phyloP scores from a whole-genome alignment of 768 basidiomycete species.

The Leccinum pellstonianum region DNA sequence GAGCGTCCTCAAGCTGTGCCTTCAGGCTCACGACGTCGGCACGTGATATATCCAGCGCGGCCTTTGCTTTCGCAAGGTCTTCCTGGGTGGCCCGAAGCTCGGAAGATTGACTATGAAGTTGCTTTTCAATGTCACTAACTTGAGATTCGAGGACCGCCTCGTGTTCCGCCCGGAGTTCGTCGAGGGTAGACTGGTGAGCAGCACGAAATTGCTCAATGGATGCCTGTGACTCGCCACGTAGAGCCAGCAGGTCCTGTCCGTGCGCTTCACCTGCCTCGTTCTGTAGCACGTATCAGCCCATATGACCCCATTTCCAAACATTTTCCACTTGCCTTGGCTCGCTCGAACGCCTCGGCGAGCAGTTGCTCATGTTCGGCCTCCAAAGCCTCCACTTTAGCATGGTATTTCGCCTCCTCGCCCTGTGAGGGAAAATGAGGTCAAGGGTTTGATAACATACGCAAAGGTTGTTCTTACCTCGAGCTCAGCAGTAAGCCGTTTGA shows the following conservation, averaged over 20 bases:
- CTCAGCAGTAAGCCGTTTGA: constrained; percentile 55
- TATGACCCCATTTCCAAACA: neutral
- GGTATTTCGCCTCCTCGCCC: constrained; percentile 70
- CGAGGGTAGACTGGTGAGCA: constrained; percentile 59
- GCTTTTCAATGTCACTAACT: constrained; percentile 58
- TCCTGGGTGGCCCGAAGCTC: constrained; percentile 78
- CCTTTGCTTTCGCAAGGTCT: constrained; percentile 75
- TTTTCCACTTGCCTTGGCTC: constrained; percentile 60
- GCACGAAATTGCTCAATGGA: constrained; percentile 68
- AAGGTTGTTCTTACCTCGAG: constrained; percentile 53
- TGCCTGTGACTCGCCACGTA: constrained; percentile 63
- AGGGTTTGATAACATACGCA: neutral
- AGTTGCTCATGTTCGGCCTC: constrained; percentile 62
- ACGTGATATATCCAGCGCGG: constrained; percentile 49
- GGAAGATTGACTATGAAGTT: constrained; percentile 56
- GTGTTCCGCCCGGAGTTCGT: constrained; percentile 65
- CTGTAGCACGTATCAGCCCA: constrained; percentile 38
- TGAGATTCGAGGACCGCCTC: constrained; percentile 57
- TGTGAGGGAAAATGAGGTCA: constrained; percentile 28
- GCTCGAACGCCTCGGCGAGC: constrained; percentile 69
- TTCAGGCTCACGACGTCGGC: constrained; percentile 56
- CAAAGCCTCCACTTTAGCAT: constrained; percentile 61
- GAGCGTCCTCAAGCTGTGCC: constrained; percentile 64
- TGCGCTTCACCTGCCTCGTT: constrained; percentile 70
- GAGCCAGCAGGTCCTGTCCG: constrained; percentile 63